These are phyloP conservation scores for Actinomucor elegans DNA, from an alignment of 371 early-diverging fungal species.

Conservation along the genomic window DNA sequence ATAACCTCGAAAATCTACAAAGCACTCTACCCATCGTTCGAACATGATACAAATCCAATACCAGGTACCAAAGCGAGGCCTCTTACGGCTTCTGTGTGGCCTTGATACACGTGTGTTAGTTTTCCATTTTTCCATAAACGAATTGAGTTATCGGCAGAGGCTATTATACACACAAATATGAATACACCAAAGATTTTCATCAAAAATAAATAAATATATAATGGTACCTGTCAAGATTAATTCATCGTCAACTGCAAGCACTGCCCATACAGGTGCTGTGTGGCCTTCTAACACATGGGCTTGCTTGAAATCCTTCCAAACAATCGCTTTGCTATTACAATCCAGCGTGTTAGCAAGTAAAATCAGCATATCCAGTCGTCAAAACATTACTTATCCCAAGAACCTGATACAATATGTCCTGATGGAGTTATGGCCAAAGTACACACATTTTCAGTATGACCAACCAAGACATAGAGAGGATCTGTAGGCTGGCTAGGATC, in stretches of 20 bases:
- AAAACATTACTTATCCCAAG: constrained; percentile 91
- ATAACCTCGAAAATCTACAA: too few species aligned
- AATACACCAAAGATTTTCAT: background rate
- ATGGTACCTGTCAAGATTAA: constrained; percentile 85
- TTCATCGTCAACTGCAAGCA: constrained; percentile 66
- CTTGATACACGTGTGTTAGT: constrained; percentile 67
- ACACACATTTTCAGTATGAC: constrained; percentile 90
- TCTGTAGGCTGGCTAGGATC: constrained; percentile 60
- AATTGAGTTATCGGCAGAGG: constrained; percentile 93
- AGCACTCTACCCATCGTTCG: constrained; percentile 78
- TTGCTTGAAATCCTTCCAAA: constrained; percentile 84
- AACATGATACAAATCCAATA: constrained; percentile 80
- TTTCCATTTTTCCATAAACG: constrained; percentile 82
- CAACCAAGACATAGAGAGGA: constrained; percentile 70
- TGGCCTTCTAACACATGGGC: constrained; percentile 80
- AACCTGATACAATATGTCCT: constrained; percentile 86
- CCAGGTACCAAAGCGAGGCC: constrained; percentile 66
- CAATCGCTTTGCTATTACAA: constrained; percentile 33
- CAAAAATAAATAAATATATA: too few species aligned
- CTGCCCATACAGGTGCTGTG: constrained; percentile 86
- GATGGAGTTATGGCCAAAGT: constrained; percentile 65
- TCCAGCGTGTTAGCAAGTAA: too few species aligned
- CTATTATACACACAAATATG: constrained; percentile 36
- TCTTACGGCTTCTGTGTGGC: constrained; percentile 93
- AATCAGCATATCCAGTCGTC: too few species aligned